Evolutionary conservation across 352 stramenopile species (phyloP).

Genomic region (Globisporangium viniferum): DNA sequence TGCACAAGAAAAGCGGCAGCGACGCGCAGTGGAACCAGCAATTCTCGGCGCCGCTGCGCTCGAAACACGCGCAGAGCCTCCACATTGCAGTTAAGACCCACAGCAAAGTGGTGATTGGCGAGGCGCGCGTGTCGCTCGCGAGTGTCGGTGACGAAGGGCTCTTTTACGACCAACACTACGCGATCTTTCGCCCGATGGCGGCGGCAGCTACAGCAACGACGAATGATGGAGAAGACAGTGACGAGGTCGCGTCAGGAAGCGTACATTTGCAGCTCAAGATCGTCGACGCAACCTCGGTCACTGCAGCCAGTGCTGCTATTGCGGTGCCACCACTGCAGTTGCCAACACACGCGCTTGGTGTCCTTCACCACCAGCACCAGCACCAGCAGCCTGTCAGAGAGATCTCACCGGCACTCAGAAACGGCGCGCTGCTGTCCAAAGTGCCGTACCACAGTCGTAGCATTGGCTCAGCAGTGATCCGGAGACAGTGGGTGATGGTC

Average conservation of each 20-base stretch:
- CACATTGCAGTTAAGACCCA: slow-evolving; percentile 57
- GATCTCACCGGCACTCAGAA: slow-evolving; percentile 42
- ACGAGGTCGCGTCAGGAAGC: slow-evolving; percentile 27
- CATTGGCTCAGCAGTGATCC: slow-evolving; percentile 28
- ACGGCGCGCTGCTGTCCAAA: slow-evolving; percentile 75
- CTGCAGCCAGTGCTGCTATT: background rate
- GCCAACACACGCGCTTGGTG: background rate
- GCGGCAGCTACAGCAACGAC: slow-evolving; percentile 6
- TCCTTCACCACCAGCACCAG: background rate
- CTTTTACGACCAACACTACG: slow-evolving; percentile 65
- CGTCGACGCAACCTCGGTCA: slow-evolving; percentile 26
- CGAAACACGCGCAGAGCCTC: slow-evolving; percentile 50
- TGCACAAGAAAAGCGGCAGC: slow-evolving; percentile 81
- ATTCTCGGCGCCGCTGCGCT: slow-evolving; percentile 53
- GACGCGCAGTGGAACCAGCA: slow-evolving; percentile 85
- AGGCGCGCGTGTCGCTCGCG: slow-evolving; percentile 42
- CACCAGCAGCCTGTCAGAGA: background rate
- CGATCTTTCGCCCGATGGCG: slow-evolving; percentile 33
- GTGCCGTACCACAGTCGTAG: slow-evolving; percentile 66
- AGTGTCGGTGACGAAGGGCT: slow-evolving; percentile 30
- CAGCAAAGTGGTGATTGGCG: slow-evolving; percentile 65
- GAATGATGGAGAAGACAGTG: background rate
- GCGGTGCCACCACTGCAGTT: slow-evolving; percentile 29
- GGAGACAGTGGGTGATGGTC: slow-evolving; percentile 69
- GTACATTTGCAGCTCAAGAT: slow-evolving; percentile 76